Percentiles rank a stretch among this genome's conserved stretches.
phyloP scores from a whole-genome alignment of 129 eudicot species.

The Tagetes erecta region DNA sequence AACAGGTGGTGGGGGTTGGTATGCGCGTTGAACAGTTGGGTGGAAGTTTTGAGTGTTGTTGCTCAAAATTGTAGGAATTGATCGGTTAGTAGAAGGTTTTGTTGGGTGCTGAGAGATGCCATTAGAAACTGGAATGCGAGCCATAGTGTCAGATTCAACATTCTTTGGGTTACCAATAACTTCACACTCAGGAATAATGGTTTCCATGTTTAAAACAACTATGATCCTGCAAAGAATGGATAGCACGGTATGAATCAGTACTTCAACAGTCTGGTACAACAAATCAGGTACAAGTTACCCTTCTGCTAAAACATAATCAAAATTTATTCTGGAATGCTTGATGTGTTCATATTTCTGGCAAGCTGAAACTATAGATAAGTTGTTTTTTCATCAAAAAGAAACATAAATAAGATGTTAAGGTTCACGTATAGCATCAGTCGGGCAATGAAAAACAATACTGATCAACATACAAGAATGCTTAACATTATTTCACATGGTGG shows the following conservation, averaged over 20 bases:
- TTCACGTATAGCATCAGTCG: slow-evolving; percentile 4
- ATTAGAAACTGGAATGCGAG: slow-evolving; percentile 43
- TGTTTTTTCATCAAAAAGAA: slow-evolving; percentile 4
- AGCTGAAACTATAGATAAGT: neutral
- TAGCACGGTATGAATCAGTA: neutral
- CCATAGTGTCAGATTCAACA: slow-evolving; percentile 44
- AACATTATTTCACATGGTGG: neutral
- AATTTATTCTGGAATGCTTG: neutral
- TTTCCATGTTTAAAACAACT: slow-evolving; percentile 84
- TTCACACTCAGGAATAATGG: slow-evolving; percentile 73
- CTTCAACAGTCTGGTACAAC: neutral
- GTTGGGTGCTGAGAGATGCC: slow-evolving; percentile 35
- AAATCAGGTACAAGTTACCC: slow-evolving; percentile 10
- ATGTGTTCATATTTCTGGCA: neutral
- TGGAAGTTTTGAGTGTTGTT: slow-evolving; percentile 49
- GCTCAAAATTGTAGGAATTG: slow-evolving; percentile 30
- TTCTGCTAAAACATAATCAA: neutral
- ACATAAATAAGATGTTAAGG: neutral
- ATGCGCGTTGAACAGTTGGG: slow-evolving; percentile 90
- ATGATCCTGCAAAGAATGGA: slow-evolving; percentile 75
- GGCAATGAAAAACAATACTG: neutral
- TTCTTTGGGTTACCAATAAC: slow-evolving; percentile 68
- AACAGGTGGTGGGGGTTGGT: slow-evolving; percentile 95
- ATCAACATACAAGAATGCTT: slow-evolving; percentile 1
- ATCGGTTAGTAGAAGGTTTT: slow-evolving; percentile 21